Base-by-base conservation (phyloP, 2,329 filamentous ascomycete species). In the Exserohilum rostratum region DNA sequence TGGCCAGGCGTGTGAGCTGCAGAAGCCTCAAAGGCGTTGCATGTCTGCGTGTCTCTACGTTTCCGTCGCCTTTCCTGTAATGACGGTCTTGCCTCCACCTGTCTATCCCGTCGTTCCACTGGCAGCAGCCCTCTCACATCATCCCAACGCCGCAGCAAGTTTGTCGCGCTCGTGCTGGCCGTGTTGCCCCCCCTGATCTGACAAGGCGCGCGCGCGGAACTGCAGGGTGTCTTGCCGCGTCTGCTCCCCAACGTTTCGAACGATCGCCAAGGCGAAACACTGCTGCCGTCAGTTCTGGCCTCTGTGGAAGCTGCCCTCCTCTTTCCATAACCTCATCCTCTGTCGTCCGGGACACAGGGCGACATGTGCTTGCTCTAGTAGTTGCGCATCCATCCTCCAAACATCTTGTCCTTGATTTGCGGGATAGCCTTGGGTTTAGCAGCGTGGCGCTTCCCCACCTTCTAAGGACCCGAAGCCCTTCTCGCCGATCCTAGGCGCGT, bases 11-110 rank as follows among this genome's bases (percentile, higher is more conserved):
- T 70, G 68, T 64, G 65, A 69, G 67, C 60, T 71, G 70, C 70
- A 72, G 69, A 75, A 73, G 69, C 72, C 71, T 74, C 72, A 75
- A 74, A 75, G 71, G 71, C 70, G 71, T 74, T 72, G 67, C 55
- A 63, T 50, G 62, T 68, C 65, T 70, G 68, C 69, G 61, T 66
- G 65, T 63, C 62, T 68, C 63, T 68, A 43, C 60, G 64, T 61
- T 61, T 69, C 61, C 68, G 66, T 63, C 65, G 69, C 62, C 61
- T 63, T 58, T 65, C 70, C 63, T 70, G 70, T 67, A 62, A 71
- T 71, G 70, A 69, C 61, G 60, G 66, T 66, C 62, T 59, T 69
- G 63, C 62, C 60, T 61, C 62, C 57, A 66, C 60, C 55, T 56
- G 54, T 60, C 67, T 51, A 53, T 58, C 58, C 57, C 59, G 37